phyloP scores from a whole-genome alignment of 352 stramenopile species.

The Halophytophthora polymorphica region DNA sequence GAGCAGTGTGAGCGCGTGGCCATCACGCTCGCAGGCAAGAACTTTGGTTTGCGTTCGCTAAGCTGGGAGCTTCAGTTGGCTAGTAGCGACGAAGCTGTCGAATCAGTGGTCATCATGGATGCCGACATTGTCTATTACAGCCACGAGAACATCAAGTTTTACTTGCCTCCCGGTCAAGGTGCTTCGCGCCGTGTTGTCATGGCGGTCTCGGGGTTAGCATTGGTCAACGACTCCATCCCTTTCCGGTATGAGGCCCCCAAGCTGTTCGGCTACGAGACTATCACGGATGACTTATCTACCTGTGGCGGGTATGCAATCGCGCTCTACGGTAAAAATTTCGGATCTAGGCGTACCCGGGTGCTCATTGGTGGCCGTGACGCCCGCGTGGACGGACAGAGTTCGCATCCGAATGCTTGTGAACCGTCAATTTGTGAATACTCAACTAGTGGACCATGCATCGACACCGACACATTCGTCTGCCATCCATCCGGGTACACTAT shows the following conservation, averaged over 20 bases:
- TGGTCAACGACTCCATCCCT: slow-evolving; percentile 29
- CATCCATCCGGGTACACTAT: slow-evolving; percentile 45
- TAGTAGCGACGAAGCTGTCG: slow-evolving; percentile 12
- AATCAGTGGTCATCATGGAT: slow-evolving; percentile 28
- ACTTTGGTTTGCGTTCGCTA: slow-evolving; percentile 40
- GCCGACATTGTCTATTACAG: slow-evolving; percentile 54
- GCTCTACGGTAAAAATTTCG: slow-evolving; percentile 67
- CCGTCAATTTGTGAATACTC: slow-evolving; percentile 31
- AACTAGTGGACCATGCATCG: slow-evolving; percentile 52
- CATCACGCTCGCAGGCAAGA: slow-evolving; percentile 45
- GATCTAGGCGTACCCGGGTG: slow-evolving; percentile 29
- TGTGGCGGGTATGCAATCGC: slow-evolving; percentile 57
- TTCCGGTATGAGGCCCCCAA: slow-evolving; percentile 47
- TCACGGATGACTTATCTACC: slow-evolving; percentile 54
- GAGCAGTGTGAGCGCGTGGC: slow-evolving; percentile 43
- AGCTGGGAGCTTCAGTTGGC: slow-evolving; percentile 47
- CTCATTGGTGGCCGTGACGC: slow-evolving; percentile 57
- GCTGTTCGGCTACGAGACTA: slow-evolving; percentile 34
- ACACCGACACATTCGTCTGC: slow-evolving; percentile 39
- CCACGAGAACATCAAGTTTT: slow-evolving; percentile 57
- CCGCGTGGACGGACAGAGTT: slow-evolving; percentile 38
- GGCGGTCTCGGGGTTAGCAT: slow-evolving; percentile 24
- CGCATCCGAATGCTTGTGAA: slow-evolving; percentile 33
- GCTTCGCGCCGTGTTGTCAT: slow-evolving; percentile 37
- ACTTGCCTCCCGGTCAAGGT: slow-evolving; percentile 46